phyloP scores from a whole-genome alignment of 176 grass and related monocot genomes.

The Musa acuminata region DNA sequence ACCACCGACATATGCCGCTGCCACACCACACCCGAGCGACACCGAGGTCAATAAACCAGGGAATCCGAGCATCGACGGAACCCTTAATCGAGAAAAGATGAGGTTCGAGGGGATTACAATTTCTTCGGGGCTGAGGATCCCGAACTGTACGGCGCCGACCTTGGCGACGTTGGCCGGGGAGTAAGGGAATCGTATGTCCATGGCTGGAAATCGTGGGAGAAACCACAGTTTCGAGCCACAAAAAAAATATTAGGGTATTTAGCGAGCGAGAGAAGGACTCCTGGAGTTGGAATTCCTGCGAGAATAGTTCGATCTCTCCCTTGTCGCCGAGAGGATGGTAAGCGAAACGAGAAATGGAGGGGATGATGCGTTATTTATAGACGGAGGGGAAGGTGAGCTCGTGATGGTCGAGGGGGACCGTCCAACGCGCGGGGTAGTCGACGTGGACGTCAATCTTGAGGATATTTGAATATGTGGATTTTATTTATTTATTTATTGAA shows the following conservation, averaged over 20 bases:
- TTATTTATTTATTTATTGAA: too few species aligned
- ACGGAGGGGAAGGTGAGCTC: too few species aligned
- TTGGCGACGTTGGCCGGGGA: constrained; percentile 94
- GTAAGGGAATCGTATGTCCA: constrained; percentile 89
- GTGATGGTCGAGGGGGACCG: too few species aligned
- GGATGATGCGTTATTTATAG: too few species aligned
- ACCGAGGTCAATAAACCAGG: not conserved
- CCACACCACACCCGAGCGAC: constrained; percentile 2
- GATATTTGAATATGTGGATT: too few species aligned
- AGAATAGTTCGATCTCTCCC: too few species aligned
- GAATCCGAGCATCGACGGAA: not conserved
- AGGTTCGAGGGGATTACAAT: constrained; percentile 58
- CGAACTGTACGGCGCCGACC: constrained; percentile 84
- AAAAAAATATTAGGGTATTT: not conserved
- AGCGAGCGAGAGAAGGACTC: not conserved
- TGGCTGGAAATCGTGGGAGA: constrained; percentile 13
- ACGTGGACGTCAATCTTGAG: too few species aligned
- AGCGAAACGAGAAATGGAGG: too few species aligned
- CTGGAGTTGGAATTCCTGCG: too few species aligned
- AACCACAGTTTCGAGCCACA: not conserved
- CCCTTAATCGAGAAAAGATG: not conserved
- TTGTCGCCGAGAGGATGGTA: too few species aligned
- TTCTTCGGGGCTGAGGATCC: constrained; percentile 94
- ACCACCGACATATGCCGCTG: constrained; percentile 97
- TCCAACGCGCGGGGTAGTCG: too few species aligned